A percentile compares a stretch with the other conserved stretches of the same genome.
Conservation (phyloP, 2,329 filamentous ascomycete genomes). For the Pseudogymnoascus verrucosus region DNA sequence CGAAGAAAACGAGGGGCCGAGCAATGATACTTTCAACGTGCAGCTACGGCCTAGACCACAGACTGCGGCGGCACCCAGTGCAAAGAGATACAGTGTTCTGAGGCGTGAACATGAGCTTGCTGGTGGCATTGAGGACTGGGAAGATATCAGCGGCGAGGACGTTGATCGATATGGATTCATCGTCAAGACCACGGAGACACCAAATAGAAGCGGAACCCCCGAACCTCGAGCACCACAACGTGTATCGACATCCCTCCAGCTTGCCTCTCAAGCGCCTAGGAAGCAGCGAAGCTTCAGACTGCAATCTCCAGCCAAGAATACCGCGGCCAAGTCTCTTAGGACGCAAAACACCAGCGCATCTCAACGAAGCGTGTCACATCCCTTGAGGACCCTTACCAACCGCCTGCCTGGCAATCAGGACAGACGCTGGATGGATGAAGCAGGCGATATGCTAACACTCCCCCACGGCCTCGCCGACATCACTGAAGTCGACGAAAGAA, state of each 20-base stretch:
- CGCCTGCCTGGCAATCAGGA: slow-evolving; percentile 53
- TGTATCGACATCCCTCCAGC: slow-evolving; percentile 24
- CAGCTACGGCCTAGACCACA: slow-evolving; percentile 15
- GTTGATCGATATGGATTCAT: slow-evolving; percentile 66
- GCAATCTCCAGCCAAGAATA: slow-evolving; percentile 44
- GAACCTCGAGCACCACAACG: slow-evolving; percentile 25
- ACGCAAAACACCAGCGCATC: slow-evolving; percentile 35
- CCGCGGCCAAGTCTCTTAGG: slow-evolving; percentile 50
- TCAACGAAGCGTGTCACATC: slow-evolving; percentile 41
- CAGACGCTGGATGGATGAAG: slow-evolving; percentile 54
- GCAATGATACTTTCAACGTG: background rate
- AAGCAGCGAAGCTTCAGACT: slow-evolving; percentile 23
- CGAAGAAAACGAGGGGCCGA: background rate
- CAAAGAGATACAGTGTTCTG: slow-evolving; percentile 25
- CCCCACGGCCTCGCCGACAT: slow-evolving; percentile 49
- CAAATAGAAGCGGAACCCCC: slow-evolving; percentile 24
- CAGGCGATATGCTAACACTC: slow-evolving; percentile 58
- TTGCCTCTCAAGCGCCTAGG: slow-evolving; percentile 25
- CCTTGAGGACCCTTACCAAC: slow-evolving; percentile 51
- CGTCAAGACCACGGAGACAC: slow-evolving; percentile 26
- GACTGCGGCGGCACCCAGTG: slow-evolving; percentile 19
- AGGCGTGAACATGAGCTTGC: slow-evolving; percentile 38
- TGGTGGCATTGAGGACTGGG: slow-evolving; percentile 59
- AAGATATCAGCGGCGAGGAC: slow-evolving; percentile 51
- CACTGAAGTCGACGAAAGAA: slow-evolving; percentile 46